These are phyloP conservation scores for Zychaea mexicana DNA, from an alignment of 371 early-diverging fungal genomes.

Conservation along the genomic window DNA sequence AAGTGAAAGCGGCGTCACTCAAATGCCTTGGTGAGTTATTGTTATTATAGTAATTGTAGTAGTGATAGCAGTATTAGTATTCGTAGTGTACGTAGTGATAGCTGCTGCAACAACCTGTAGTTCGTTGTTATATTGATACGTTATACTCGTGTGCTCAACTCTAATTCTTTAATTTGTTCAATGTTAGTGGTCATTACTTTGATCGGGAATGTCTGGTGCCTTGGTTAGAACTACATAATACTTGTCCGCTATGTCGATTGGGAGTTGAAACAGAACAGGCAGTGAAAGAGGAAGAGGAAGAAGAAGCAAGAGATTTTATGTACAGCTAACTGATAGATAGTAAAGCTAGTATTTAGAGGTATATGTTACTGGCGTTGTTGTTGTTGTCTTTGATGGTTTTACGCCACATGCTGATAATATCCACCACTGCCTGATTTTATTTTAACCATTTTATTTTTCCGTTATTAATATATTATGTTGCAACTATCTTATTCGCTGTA, in stretches of 20 bases:
- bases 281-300: conserved; percentile 50
- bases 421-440: no score
- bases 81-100: no score
- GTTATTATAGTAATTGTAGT: no score
- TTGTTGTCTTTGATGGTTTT: no score
- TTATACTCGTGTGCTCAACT: background rate
- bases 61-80: no score
- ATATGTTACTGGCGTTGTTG: no score
- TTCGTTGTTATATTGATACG: background rate
- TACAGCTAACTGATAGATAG: conserved; percentile 30
- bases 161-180: background rate
- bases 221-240: conserved; percentile 61
- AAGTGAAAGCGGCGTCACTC: conserved; percentile 33
- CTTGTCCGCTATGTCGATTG: conserved; percentile 64
- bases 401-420: no score
- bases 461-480: no score
- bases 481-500: no score
- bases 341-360: no score
- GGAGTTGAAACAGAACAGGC: conserved; percentile 51
- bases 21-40: conserved; percentile 53
- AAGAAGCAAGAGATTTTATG: conserved; percentile 48
- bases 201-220: conserved; percentile 60
- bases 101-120: background rate
- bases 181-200: conserved; percentile 54
- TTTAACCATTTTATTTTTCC: no score